A percentile compares a stretch with the other conserved stretches of the same genome.
These are phyloP conservation scores for Pseudocercospora musae DNA, from an alignment of 2,329 filamentous ascomycete species.

Conservation along the genomic window DNA sequence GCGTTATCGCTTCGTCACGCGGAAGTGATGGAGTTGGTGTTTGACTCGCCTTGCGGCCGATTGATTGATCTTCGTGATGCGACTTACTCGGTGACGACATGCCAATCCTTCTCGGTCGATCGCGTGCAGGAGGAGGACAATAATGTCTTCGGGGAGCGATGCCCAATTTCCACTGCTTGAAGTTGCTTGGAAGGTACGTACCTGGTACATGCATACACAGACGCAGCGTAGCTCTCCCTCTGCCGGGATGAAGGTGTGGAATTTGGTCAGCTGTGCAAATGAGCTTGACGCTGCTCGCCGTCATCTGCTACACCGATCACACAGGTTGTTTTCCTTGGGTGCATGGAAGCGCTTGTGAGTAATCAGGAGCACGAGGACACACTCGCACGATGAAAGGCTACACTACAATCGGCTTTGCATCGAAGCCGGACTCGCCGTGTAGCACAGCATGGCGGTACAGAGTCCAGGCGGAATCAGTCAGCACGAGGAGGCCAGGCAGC, in stretches of 20 bases:
- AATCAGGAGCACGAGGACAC: background rate
- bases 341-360: background rate
- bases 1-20: background rate
- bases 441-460: background rate
- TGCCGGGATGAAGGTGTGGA: background rate
- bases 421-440: background rate
- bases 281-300: background rate
- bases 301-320: background rate
- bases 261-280: background rate
- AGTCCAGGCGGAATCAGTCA: background rate
- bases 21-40: background rate
- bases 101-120: background rate
- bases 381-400: background rate
- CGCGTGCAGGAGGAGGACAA: background rate
- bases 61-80: background rate
- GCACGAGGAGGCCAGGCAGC: slow-evolving; percentile 11
- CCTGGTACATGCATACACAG: background rate
- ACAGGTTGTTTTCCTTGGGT: background rate
- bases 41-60: background rate
- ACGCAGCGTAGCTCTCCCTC: background rate
- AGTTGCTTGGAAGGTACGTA: background rate
- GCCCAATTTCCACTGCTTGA: background rate
- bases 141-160: background rate
- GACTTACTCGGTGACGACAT: background rate
- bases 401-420: background rate